Evolutionary conservation across 176 grass and related monocot genomes (phyloP).

Genomic region (Triticum monococcum): DNA sequence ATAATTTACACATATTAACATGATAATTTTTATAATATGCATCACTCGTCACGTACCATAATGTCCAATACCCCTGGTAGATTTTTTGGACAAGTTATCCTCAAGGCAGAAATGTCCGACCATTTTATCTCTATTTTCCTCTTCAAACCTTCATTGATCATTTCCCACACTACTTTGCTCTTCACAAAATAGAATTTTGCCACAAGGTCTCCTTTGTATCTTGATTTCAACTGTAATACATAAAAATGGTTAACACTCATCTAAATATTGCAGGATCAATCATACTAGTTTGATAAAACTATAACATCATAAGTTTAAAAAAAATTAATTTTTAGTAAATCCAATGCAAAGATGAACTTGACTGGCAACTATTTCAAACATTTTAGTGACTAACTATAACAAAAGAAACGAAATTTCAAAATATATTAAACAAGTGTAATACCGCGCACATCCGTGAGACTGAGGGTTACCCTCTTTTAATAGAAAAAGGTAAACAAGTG

Average conservation of each 20-base stretch:
- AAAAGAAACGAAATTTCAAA: background rate
- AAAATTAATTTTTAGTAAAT: background rate
- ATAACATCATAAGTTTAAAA: background rate
- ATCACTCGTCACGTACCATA: conserved; percentile 33
- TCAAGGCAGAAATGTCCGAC: conserved; percentile 44
- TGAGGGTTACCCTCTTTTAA: background rate
- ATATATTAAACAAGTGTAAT: background rate
- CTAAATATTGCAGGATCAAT: background rate
- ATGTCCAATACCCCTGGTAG: conserved; percentile 42
- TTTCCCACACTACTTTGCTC: conserved; percentile 56
- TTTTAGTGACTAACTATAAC: background rate
- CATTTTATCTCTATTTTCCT: conserved; percentile 61
- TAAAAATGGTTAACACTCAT: background rate
- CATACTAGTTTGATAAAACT: background rate
- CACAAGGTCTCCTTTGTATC: conserved; percentile 55
- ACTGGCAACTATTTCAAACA: background rate
- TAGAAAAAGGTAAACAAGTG: background rate
- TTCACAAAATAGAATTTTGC: conserved; percentile 60
- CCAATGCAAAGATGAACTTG: background rate
- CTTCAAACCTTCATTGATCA: conserved; percentile 51
- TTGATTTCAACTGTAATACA: conserved; percentile 26
- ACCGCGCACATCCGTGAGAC: background rate
- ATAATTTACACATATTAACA: background rate
- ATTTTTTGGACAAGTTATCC: conserved; percentile 44
- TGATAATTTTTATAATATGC: background rate